Conservation (phyloP, 2,329 filamentous ascomycete species). For the Cercospora canescens region DNA sequence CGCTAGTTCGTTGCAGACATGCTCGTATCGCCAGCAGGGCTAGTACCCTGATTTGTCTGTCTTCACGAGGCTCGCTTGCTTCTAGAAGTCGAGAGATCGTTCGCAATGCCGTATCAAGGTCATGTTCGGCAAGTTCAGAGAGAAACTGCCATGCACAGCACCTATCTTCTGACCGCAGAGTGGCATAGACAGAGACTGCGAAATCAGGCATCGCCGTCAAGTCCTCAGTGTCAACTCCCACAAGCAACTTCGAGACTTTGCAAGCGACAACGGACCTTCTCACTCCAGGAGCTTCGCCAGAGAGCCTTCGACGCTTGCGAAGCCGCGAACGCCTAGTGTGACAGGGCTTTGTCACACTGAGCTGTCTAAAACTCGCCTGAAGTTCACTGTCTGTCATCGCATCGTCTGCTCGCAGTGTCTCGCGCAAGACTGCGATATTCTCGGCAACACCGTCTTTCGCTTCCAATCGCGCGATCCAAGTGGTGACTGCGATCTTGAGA, state of each 20-base stretch:
- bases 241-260: conserved; percentile 16
- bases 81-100: conserved; percentile 35
- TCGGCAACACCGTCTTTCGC: conserved; percentile 19
- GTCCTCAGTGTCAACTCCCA: conserved; percentile 22
- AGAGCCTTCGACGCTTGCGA: conserved; percentile 24
- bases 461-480: conserved; percentile 26
- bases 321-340: conserved; percentile 5
- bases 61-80: conserved; percentile 45
- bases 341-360: conserved; percentile 14
- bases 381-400: conserved; percentile 30
- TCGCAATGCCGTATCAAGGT: conserved; percentile 11
- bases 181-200: conserved; percentile 23
- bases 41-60: conserved; percentile 64
- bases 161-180: conserved; percentile 23
- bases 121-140: conserved; percentile 21
- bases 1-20: conserved; percentile 64
- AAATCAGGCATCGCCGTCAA: conserved; percentile 19
- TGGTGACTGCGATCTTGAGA: conserved; percentile 27
- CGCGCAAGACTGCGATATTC: conserved; percentile 16
- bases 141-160: conserved; percentile 30
- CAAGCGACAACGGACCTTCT: background rate
- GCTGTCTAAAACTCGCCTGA: conserved; percentile 19
- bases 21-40: conserved; percentile 72
- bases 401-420: conserved; percentile 24
- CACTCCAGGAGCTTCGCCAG: background rate